Evolutionary conservation across 225 moss, liverwort and hornwort species (phyloP).

Genomic region (Antitrichia curtipendula): DNA sequence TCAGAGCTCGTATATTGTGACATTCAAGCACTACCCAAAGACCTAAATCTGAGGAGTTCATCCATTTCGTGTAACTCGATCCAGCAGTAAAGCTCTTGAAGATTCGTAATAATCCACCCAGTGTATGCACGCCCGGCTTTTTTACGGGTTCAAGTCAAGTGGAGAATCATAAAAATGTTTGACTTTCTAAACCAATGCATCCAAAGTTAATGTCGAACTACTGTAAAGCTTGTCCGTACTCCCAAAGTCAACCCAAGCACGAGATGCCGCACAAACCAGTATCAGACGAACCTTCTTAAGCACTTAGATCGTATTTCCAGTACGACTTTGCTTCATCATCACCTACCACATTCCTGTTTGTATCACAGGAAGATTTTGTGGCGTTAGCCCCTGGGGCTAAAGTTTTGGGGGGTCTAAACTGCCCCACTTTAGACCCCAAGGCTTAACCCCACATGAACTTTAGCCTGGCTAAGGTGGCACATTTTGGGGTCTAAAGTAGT

Average conservation of each 20-base stretch:
- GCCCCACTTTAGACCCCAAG: too few relatives aligned
- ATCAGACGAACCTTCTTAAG: not conserved
- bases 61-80: too few relatives aligned
- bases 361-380: too few relatives aligned
- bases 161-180: not conserved
- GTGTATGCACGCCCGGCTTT: not conserved
- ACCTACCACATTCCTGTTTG: not conserved
- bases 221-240: not conserved
- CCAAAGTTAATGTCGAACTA: too few relatives aligned
- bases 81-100: not conserved
- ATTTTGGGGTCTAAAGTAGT: too few relatives aligned
- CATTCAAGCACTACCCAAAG: not conserved
- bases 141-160: too few relatives aligned
- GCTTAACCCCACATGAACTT: too few relatives aligned
- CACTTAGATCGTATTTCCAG: not conserved
- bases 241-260: not conserved
- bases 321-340: too few relatives aligned
- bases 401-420: too few relatives aligned
- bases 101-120: not conserved
- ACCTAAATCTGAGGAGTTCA: not conserved
- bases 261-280: not conserved
- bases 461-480: too few relatives aligned
- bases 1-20: not conserved
- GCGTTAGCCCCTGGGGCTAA: too few relatives aligned
- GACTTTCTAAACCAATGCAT: not conserved